Percentiles rank a stretch among this genome's conserved stretches.
Conservation (phyloP, 768 basidiomycete species). For the Neoboletus subvelutipes region DNA sequence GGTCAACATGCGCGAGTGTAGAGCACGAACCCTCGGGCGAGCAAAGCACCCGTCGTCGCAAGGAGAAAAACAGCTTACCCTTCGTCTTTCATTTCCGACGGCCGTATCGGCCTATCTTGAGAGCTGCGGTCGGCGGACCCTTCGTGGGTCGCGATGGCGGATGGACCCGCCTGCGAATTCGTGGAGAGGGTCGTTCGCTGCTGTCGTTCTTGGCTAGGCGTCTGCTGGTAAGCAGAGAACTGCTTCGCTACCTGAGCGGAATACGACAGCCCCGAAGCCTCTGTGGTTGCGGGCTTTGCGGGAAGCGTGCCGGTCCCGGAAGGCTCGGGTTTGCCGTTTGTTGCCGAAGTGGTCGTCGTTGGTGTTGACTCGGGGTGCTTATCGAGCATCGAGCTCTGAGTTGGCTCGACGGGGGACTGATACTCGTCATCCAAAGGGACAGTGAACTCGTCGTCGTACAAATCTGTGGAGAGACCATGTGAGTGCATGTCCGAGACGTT, state of each 20-base stretch:
- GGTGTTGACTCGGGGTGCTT: slow-evolving; percentile 18
- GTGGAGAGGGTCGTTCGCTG: slow-evolving; percentile 34
- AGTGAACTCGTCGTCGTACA: slow-evolving; percentile 50
- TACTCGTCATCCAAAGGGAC: slow-evolving; percentile 34
- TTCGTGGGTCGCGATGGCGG: slow-evolving; percentile 38
- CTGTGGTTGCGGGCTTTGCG: slow-evolving; percentile 27
- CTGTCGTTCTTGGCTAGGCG: slow-evolving; percentile 62
- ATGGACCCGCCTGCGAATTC: slow-evolving; percentile 29
- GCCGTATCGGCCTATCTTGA: slow-evolving; percentile 55
- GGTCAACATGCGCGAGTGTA: slow-evolving; percentile 6
- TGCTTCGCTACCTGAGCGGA: slow-evolving; percentile 67
- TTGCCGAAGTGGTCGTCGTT: slow-evolving; percentile 14
- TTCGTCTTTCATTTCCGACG: slow-evolving; percentile 77
- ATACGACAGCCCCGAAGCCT: slow-evolving; percentile 45
- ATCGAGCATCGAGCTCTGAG: slow-evolving; percentile 16
- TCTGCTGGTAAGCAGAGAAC: slow-evolving; percentile 63
- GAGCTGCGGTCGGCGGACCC: slow-evolving; percentile 33
- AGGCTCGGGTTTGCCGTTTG: slow-evolving; percentile 25
- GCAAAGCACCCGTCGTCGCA: slow-evolving; percentile 16
- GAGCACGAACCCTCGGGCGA: slow-evolving; percentile 11
- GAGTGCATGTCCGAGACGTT: neutral
- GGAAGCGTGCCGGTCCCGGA: slow-evolving; percentile 24
- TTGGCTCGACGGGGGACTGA: slow-evolving; percentile 27
- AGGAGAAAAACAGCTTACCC: slow-evolving; percentile 57
- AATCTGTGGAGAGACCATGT: slow-evolving; percentile 36